Conservation (phyloP, 331 rosid genomes). For the Acacia pycnantha region DNA sequence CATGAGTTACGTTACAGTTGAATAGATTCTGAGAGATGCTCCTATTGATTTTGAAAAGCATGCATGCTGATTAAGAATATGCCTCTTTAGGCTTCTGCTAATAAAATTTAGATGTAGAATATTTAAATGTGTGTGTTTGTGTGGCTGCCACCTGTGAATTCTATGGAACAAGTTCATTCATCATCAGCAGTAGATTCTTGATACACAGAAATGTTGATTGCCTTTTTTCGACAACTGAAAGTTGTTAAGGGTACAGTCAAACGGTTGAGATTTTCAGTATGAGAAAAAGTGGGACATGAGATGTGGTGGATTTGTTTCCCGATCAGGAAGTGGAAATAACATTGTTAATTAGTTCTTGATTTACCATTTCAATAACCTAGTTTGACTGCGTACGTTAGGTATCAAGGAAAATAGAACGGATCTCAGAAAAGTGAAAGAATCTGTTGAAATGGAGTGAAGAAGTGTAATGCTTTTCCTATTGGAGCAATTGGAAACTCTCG, state of each 20-base stretch:
- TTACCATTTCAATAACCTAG: no score
- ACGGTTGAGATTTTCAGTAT: conserved; percentile 3
- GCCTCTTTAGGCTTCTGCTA: conserved; percentile 34
- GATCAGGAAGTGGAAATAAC: no score
- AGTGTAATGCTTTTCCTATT: background rate
- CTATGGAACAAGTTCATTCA: conserved; percentile 31
- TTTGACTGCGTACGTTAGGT: no score
- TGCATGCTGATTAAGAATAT: conserved; percentile 39
- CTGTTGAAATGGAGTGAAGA: background rate
- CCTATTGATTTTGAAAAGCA: conserved; percentile 34
- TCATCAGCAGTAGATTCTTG: conserved; percentile 16
- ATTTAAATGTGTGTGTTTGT: background rate
- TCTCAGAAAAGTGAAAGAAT: background rate
- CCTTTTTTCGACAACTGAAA: conserved; percentile 4
- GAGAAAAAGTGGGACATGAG: conserved; percentile 11
- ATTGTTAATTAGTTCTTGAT: background rate
- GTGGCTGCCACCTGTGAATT: conserved; percentile 13
- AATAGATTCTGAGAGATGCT: conserved; percentile 31
- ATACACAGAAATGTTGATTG: background rate
- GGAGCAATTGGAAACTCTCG: background rate
- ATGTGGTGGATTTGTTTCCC: conserved; percentile 16
- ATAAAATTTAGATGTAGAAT: conserved; percentile 25
- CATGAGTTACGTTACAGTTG: conserved; percentile 23
- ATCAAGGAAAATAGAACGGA: background rate
- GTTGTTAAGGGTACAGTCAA: background rate